A percentile compares a stretch with the other conserved stretches of the same genome.
Conservation (phyloP, 139 green algal species). For the Zygnema cylindricum region DNA sequence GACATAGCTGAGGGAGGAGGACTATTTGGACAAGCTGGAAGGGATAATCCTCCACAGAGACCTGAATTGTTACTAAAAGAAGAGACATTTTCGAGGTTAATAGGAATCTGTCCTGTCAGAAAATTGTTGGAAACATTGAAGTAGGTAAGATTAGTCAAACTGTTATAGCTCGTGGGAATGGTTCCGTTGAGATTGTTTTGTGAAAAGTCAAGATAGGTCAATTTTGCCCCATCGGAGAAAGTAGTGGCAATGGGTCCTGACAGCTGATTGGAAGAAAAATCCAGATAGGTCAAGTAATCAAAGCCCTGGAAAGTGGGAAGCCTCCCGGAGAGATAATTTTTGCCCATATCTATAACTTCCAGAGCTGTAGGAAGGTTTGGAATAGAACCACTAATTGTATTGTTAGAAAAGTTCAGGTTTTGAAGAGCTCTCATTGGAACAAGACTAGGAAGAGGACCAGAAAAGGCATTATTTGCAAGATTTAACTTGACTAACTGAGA, state of each 20-base stretch:
- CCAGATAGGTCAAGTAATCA: slow-evolving; percentile 1
- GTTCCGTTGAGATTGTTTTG: background rate
- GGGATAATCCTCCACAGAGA: slow-evolving; percentile 3
- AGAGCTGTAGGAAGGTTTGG: background rate
- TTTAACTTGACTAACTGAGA: background rate
- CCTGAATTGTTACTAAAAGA: slow-evolving; percentile 13
- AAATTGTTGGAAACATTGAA: slow-evolving; percentile 25
- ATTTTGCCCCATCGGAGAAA: background rate
- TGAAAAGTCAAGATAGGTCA: background rate
- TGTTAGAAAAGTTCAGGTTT: background rate
- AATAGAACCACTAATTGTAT: background rate
- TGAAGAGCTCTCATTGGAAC: background rate
- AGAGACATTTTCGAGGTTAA: background rate
- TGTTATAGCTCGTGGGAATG: background rate
- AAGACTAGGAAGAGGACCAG: background rate
- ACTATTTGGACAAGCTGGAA: background rate
- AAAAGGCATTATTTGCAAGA: slow-evolving; percentile 24
- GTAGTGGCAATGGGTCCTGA: background rate
- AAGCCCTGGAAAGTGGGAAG: background rate
- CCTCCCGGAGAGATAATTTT: background rate
- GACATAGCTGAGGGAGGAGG: background rate
- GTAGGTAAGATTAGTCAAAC: slow-evolving; percentile 6
- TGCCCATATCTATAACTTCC: slow-evolving; percentile 5
- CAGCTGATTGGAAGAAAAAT: slow-evolving; percentile 35
- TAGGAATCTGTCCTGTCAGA: background rate